Conservation (phyloP, 129 eudicot species). For the Centrapalus pauciflorus region DNA sequence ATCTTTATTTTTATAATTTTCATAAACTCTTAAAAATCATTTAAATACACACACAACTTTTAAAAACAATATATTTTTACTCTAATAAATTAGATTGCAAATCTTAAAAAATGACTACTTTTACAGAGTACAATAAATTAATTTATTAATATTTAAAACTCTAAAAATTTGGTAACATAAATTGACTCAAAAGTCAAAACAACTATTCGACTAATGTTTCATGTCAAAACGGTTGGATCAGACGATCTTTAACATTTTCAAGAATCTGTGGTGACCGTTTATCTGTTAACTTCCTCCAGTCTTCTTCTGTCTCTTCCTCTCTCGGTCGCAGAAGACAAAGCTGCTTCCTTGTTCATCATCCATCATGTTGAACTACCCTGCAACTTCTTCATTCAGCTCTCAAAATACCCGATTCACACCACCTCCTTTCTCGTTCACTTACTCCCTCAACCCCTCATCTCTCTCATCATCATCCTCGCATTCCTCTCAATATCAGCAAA, state of each 20-base stretch:
- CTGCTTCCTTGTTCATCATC: conserved; percentile 11
- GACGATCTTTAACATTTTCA: conserved; percentile 9
- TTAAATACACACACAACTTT: no score
- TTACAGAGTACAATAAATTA: no score
- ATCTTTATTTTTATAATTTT: no score
- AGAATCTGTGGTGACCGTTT: conserved; percentile 50
- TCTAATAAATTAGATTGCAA: no score
- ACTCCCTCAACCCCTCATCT: conserved; percentile 24
- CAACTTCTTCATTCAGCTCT: conserved; percentile 25
- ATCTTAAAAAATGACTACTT: no score
- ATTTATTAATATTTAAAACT: no score
- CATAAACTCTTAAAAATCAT: no score
- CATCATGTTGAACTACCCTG: conserved; percentile 43
- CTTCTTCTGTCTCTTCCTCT: not conserved
- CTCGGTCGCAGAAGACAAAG: conserved; percentile 1
- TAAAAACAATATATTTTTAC: no score
- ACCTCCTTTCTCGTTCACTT: conserved; percentile 18
- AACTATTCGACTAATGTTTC: no score
- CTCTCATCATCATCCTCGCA: conserved; percentile 15
- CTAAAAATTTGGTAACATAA: no score
- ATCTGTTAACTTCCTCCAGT: conserved; percentile 33
- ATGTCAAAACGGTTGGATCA: no score
- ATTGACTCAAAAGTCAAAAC: no score
- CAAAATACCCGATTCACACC: conserved; percentile 26
- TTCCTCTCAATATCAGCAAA: conserved; percentile 32